Evolutionary conservation across 345 rosid species (phyloP).

Genomic region (Camelina hispida): DNA sequence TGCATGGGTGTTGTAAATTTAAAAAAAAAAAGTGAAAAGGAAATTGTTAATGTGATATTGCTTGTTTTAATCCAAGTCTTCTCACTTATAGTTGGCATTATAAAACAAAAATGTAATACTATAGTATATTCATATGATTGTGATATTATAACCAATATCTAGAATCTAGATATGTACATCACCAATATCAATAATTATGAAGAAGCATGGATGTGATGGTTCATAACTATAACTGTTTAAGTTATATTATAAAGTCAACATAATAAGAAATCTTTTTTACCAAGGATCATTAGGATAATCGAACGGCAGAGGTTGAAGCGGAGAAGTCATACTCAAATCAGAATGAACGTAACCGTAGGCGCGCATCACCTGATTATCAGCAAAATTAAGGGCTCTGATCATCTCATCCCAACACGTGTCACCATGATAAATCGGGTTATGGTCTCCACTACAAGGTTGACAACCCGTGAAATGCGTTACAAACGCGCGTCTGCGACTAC

Average conservation of each 20-base stretch:
- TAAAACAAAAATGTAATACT: background rate
- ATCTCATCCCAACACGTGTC: constrained; percentile 82
- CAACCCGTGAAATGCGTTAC: constrained; percentile 96
- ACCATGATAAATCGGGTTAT: constrained; percentile 63
- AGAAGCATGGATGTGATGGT: constrained; percentile 6
- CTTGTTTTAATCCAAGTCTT: background rate
- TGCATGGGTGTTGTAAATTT: constrained; percentile 21
- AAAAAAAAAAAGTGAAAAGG: background rate
- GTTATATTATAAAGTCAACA: background rate
- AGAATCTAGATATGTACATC: background rate
- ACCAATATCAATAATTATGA: constrained; percentile 28
- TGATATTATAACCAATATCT: constrained; percentile 12
- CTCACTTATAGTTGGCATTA: background rate
- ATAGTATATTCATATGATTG: background rate
- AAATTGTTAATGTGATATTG: background rate
- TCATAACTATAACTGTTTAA: background rate
- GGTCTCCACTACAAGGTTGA: constrained; percentile 89
- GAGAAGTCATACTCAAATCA: constrained; percentile 60
- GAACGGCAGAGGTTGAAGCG: constrained; percentile 65
- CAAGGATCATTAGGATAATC: constrained; percentile 79
- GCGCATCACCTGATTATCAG: constrained; percentile 87
- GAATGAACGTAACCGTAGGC: constrained; percentile 72
- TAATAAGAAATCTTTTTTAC: constrained; percentile 48
- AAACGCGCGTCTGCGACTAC: constrained; percentile 71
- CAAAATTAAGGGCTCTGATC: constrained; percentile 84